Base-by-base conservation (phyloP, 176 grass and related monocot genomes). In the Elymus sibiricus region DNA sequence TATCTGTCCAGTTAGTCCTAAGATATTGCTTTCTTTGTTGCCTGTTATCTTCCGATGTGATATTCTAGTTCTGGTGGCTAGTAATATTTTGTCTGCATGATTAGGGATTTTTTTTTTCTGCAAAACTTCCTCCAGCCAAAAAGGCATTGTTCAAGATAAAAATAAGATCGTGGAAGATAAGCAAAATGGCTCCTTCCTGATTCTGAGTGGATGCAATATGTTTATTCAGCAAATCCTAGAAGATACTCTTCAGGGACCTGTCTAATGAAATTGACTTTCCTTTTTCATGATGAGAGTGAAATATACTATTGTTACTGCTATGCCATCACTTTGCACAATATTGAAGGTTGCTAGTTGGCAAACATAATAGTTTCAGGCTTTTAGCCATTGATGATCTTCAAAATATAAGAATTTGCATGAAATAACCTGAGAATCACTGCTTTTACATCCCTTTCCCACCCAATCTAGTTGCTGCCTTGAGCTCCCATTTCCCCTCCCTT, bases 1-100 rank as follows among this genome's bases (percentile, higher is more conserved):
- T 68, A 83, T 22, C 26, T 83, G 44, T 44, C 24, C 37, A 72
- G 67, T 83, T 83, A 73, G 51, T 83, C 31, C 9, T 60, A 83
- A 42, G 49, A 8, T 72, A 65, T 35, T 55, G 22, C 39, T 63
- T 63, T 59, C 35, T 63, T 42, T 11, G 58, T 63, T 79, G n/a
- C 77, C 29, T 11, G 17, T 77, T 6, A 35, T 12, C 51, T 35
- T 24, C 10, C 15, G 12, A 19, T 5, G 6, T 65, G n/a, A 31
- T 47, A 22, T 31, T 65, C 16, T 7, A 21, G 19, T 64, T 65
- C 26, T 27, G 27, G 3, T 21, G 26, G 11, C 62, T 12, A 46
- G 6, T 65, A 29, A 64, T 40, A 78, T 29, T 62, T 43, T 4
- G 6, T 21, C 14, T 64, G 9, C 55, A 79, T 79, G 58, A 43